Evolutionary conservation across 345 rosid genomes (phyloP).

Genomic region (Hibiscus syriacus): DNA sequence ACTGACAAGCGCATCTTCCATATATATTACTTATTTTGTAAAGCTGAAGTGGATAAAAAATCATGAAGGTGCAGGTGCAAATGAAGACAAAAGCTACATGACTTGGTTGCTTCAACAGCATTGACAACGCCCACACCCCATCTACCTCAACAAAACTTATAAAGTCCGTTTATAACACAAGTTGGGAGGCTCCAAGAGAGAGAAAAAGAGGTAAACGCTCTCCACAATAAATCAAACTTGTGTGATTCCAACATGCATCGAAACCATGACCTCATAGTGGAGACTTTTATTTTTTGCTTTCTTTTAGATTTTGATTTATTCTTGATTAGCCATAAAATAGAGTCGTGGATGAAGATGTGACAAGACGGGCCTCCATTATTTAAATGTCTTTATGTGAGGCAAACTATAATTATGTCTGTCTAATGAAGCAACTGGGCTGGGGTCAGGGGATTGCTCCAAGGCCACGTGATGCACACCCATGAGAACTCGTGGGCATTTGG

Average conservation of each 20-base stretch:
- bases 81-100: slow-evolving; percentile 50
- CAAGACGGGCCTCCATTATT: slow-evolving; percentile 14
- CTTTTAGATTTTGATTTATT: not conserved
- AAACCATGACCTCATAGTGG: not conserved
- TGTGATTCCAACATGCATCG: too few species aligned
- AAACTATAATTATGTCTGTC: slow-evolving; percentile 3
- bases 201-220: too few species aligned
- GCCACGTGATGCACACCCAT: slow-evolving; percentile 26
- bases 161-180: not conserved
- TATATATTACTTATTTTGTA: not conserved
- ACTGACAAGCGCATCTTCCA: not conserved
- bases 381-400: not conserved
- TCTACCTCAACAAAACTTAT: not conserved
- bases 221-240: too few species aligned
- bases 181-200: not conserved
- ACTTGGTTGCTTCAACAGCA: not conserved
- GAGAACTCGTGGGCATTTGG: slow-evolving; percentile 24
- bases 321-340: too few species aligned
- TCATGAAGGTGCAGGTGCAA: slow-evolving; percentile 57
- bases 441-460: not conserved
- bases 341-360: slow-evolving; percentile 20
- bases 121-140: not conserved
- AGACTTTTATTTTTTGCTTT: not conserved
- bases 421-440: not conserved
- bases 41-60: not conserved